Base-by-base conservation (phyloP, 2,329 filamentous ascomycete species). In the Westerdykella aurantiaca region DNA sequence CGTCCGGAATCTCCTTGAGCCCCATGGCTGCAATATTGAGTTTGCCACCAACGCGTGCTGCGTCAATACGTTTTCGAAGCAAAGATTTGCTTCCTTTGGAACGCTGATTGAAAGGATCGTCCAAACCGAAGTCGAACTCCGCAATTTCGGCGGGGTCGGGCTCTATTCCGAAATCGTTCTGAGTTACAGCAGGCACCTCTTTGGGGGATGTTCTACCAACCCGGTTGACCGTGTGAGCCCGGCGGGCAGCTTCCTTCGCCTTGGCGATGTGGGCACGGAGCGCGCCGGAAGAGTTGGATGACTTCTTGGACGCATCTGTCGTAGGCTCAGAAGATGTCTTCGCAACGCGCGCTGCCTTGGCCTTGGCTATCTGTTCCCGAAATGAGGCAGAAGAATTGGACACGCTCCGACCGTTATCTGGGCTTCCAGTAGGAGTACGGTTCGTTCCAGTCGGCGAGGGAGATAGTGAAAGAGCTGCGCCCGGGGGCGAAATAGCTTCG, bases 231-330 rank as follows among this genome's bases (percentile, higher is more conserved):
- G 48, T 43, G 43, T 57, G 61, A 39, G 50, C 52, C 2, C 53
- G 56, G 23, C 57, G 85, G 2, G 90, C 88, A 4, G 89, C 89
- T 48, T 60, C 62, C 60, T 88, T 93, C 0, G 90, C 90, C 54
- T 88, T 89, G 29, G 88, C 87, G 51, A 96, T 95, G 43, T 90
- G 88, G 40, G 95, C 87, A 21, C 90, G 80, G n/a, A 96, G 69
- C 1, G 88, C 82, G 7, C 78, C 74, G 0, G 89, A 95, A 0
- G 88, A 87, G 55, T 87, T 90, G 4, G 69, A 66, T 1, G 59
- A 60, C 43, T 70, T 74, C 21, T 21, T 40, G 18, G 38, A 14
- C 18, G 38, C 47, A 12, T 49, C 53, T 16, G 37, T 57, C 53
- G 37, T 41, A 31, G 21, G 42, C 13, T 33, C 39, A 39, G n/a